Percentiles rank a stretch among this genome's conserved stretches.
phyloP scores from a whole-genome alignment of 495 filamentous ascomycete species.

The Hypoxylon trugodes region DNA sequence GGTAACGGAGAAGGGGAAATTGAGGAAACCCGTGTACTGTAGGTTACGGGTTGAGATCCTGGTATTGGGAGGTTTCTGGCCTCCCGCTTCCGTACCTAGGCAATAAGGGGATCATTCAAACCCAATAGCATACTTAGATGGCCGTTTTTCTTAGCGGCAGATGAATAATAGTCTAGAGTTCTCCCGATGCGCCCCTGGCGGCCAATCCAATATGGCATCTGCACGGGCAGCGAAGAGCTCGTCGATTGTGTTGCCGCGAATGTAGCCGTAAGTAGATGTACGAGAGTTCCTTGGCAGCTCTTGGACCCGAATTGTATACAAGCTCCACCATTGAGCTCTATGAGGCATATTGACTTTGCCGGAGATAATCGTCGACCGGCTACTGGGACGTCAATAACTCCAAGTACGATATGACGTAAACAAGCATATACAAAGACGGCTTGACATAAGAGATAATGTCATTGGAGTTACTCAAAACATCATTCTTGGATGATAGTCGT shows the following conservation, averaged over 20 bases:
- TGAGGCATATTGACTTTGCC: constrained; percentile 1
- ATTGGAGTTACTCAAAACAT: not conserved
- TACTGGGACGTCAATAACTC: not conserved
- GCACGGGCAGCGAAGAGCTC: not conserved
- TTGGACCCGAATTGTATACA: not conserved
- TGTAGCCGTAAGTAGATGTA: constrained; percentile 1
- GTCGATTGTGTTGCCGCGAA: not conserved
- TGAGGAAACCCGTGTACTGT: not conserved
- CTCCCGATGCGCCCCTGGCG: not conserved
- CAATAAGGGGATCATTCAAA: not conserved
- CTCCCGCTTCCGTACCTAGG: not conserved
- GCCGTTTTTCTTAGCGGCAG: not conserved
- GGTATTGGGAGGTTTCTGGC: not conserved
- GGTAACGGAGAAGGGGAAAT: constrained; percentile 4
- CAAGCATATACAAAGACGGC: not conserved
- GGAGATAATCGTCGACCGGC: not conserved
- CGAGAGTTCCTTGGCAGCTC: not conserved
- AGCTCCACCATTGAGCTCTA: not conserved
- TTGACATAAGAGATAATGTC: not conserved
- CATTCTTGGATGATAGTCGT: not conserved
- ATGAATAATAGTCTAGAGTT: not conserved
- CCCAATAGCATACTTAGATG: not conserved
- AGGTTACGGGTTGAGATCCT: constrained; percentile 1
- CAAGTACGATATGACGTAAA: not conserved
- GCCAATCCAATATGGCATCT: not conserved